Evolutionary conservation across 805 yeast species (phyloP).

Genomic region (Tetrapisispora namnaoensis): DNA sequence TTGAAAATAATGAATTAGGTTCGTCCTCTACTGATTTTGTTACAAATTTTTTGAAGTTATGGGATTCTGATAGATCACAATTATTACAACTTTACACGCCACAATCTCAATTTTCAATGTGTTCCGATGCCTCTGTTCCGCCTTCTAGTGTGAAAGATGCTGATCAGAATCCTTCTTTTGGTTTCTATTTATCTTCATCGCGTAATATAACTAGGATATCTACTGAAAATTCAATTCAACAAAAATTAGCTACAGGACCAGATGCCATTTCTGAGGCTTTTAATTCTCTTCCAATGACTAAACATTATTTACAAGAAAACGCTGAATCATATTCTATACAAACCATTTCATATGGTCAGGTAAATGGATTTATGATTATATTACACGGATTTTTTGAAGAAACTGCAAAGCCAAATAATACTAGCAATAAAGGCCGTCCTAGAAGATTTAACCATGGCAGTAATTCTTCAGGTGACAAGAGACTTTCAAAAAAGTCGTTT

Average conservation of each 20-base stretch:
- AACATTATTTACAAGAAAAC: slow-evolving; percentile 54
- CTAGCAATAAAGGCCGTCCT: slow-evolving; percentile 5
- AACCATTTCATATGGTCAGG: slow-evolving; percentile 56
- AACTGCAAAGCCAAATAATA: slow-evolving; percentile 39
- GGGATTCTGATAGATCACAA: slow-evolving; percentile 73
- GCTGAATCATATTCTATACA: slow-evolving; percentile 72
- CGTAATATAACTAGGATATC: slow-evolving; percentile 64
- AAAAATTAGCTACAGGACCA: slow-evolving; percentile 58
- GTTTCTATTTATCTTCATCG: slow-evolving; percentile 61
- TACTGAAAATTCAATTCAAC: slow-evolving; percentile 42
- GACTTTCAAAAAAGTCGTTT: slow-evolving; percentile 59
- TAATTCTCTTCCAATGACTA: slow-evolving; percentile 62
- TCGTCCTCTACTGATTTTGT: slow-evolving; percentile 67
- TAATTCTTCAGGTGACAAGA: slow-evolving; percentile 21
- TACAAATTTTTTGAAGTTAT: slow-evolving; percentile 60
- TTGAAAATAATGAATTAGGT: slow-evolving; percentile 67
- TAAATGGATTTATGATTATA: slow-evolving; percentile 66
- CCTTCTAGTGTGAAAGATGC: slow-evolving; percentile 27
- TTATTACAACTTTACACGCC: slow-evolving; percentile 66
- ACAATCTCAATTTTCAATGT: slow-evolving; percentile 76
- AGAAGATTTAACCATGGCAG: slow-evolving; percentile 27
- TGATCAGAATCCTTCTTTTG: slow-evolving; percentile 40
- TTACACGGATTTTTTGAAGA: slow-evolving; percentile 85
- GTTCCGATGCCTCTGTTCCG: slow-evolving; percentile 67
- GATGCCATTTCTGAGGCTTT: slow-evolving; percentile 55